Evolutionary conservation across 2,329 filamentous ascomycete species (phyloP), one percentile per base, ranked within the genome.

Genomic region (Rhinocladiella mackenziei): DNA sequence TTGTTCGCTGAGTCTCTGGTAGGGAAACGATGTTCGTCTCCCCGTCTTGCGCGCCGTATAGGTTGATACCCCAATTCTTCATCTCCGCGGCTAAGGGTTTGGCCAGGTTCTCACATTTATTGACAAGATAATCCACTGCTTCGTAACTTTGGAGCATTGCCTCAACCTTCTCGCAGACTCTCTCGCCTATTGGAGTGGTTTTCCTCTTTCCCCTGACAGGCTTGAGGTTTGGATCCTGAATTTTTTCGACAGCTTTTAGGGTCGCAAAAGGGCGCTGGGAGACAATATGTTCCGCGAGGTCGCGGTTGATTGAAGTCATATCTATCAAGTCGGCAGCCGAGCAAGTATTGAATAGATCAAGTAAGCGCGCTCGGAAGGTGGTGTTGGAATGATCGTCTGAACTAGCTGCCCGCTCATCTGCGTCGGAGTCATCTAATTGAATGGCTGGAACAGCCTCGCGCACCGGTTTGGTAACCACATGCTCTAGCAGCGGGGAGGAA

Each of bases 291-390:
- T 82, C 74, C 1, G 89, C 81, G 34, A 82, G 74, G 4, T 81
- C 78, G 54, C 84, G 76, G 25, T 84, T 82, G 48, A 85, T 80
- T 22, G 81, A 82, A 0, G 87, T 87, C 49, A 96, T 82, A 55
- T 94, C 89, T 1, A 84, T 79, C 30, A 98, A 76, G 45, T 91
- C 86, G 25, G 83, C 77, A 7, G 79, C 69, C 4, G 80, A 79
- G 62, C 86, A 92, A 0, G 74, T 80, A 60, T 97, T 97, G 64
- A 98, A 81, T 58, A 89, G 94, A 5, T 81, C 75, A 19, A 97
- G 70, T 5, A 96, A 77, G 43, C 75, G 75, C 3, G 59, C 59
- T 20, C 79, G 72, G 29, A 78, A 61, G 4, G 44, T 41, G 7
- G 25, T 31, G n/a, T 42, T 36, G 17, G 8, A 61, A 11, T 65